Evolutionary conservation across 345 rosid species (phyloP).

Genomic region (Cardamine resedifolia): DNA sequence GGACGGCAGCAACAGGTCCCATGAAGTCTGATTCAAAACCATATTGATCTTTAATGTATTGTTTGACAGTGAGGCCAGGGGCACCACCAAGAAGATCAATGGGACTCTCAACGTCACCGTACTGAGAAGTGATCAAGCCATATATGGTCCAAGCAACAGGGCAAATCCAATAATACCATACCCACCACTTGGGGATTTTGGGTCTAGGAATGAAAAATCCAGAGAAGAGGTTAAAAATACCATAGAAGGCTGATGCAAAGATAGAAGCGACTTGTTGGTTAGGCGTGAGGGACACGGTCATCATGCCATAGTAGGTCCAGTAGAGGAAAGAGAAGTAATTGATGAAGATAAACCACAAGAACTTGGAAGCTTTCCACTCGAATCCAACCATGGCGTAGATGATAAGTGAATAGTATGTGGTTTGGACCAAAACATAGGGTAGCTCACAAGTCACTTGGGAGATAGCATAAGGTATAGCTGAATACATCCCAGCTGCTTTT

Average conservation of each 20-base stretch:
- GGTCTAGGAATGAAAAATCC: conserved; percentile 92
- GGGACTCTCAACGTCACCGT: conserved; percentile 46
- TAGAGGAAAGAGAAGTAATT: conserved; percentile 79
- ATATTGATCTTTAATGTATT: conserved; percentile 49
- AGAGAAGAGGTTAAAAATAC: conserved; percentile 76
- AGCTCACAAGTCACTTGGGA: conserved; percentile 64
- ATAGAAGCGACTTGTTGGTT: conserved; percentile 84
- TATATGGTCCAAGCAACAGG: conserved; percentile 81
- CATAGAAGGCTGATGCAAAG: conserved; percentile 69
- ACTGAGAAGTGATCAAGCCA: conserved; percentile 64
- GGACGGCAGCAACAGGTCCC: conserved; percentile 65
- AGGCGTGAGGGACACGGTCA: conserved; percentile 85
- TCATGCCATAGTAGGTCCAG: conserved; percentile 96
- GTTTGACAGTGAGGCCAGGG: conserved; percentile 36
- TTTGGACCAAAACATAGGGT: conserved; percentile 68
- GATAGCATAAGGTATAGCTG: conserved; percentile 67
- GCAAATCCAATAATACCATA: conserved; percentile 91
- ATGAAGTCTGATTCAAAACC: conserved; percentile 74
- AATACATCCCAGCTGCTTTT: conserved; percentile 73
- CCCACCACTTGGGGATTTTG: conserved; percentile 83
- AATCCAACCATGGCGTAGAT: conserved; percentile 78
- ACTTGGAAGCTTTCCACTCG: conserved; percentile 68
- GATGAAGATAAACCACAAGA: conserved; percentile 78
- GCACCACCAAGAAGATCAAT: conserved; percentile 43
- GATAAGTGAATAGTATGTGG: conserved; percentile 61